Base-by-base conservation (phyloP, 768 basidiomycete species). In the Phylloporus scabripes region DNA sequence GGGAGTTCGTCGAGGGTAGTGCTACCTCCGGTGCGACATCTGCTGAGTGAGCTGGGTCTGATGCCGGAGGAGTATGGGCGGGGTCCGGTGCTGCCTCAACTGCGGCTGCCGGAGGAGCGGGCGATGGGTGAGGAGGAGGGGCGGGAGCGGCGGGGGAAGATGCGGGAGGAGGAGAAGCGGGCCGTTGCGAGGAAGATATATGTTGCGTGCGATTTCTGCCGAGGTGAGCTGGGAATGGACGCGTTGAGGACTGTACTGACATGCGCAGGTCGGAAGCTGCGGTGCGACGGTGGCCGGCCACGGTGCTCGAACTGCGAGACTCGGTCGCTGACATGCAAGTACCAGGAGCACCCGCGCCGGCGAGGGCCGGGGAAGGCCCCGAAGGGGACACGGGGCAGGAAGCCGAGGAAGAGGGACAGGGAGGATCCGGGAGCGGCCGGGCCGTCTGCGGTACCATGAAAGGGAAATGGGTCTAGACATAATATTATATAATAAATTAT, bases 291-390 rank as follows among this genome's bases (percentile, higher is more conserved):
- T 2, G 72, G 66, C 2, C 74, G 70, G 54, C 87, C 87, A 26
- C 64, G 70, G 5, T 90, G 87, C 55, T 72, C 69, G 7, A 82
- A 84, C 60, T 90, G 87, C 66, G 63, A 56, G 17, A 73, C 73
- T 28, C 81, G 84, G 33, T 70, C 70, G 42, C 66, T 72, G 49
- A 56, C 64, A 26, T 87, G 85, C 60, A 65, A 62, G 49, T 87
- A 85, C 64, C 76, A 75, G 42, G 67, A 70, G 18, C 64, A 72
- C 18, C 69, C 70, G 9, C 66, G 77, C 60, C 78, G 87, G 29
- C 78, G 87, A 42, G 87, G 87, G 1, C 85, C 86, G 48, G 87
- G 86, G 23, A 87, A 83, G 68, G 82, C 83, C 37, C 79, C 81
- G 26, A 82, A 82, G 60, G 82, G 83, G 11, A 69, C 72, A 32